Percentiles rank a stretch among this genome's conserved stretches.
phyloP scores from a whole-genome alignment of 495 filamentous ascomycete species.

The Podospora appendiculata region DNA sequence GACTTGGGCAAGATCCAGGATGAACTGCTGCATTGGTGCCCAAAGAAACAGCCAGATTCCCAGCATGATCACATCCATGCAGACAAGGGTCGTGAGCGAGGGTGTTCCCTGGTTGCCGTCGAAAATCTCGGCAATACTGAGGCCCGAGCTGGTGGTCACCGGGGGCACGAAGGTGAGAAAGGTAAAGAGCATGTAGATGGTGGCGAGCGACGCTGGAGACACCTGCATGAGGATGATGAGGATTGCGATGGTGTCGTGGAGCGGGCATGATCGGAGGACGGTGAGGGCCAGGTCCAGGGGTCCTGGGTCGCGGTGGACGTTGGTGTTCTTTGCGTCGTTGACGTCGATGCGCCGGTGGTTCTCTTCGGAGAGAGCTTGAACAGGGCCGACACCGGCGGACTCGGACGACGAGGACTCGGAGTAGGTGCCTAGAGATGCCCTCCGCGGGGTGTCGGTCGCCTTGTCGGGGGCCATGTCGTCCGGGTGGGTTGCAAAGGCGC shows the following conservation, averaged over 20 bases:
- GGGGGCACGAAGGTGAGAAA: conserved; percentile 88
- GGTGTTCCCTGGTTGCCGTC: conserved; percentile 51
- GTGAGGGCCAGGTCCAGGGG: conserved; percentile 70
- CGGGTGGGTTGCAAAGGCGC: conserved; percentile 26
- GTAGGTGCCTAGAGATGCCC: conserved; percentile 36
- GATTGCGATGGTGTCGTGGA: conserved; percentile 95
- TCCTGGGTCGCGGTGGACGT: conserved; percentile 53
- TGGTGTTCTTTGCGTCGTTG: conserved; percentile 58
- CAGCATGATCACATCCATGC: conserved; percentile 74
- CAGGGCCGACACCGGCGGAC: conserved; percentile 27
- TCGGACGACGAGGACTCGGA: conserved; percentile 45
- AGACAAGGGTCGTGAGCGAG: conserved; percentile 71
- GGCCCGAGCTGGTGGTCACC: conserved; percentile 46
- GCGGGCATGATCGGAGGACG: conserved; percentile 81
- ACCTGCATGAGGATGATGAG: conserved; percentile 95
- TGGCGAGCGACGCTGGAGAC: conserved; percentile 81
- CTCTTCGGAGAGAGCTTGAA: conserved; percentile 33
- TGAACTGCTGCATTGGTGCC: conserved; percentile 79
- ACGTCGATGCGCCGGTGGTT: conserved; percentile 55
- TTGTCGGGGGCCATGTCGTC: conserved; percentile 35
- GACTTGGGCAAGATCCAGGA: conserved; percentile 89
- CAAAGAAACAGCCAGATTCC: conserved; percentile 85
- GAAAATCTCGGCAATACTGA: conserved; percentile 44
- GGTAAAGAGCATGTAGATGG: conserved; percentile 91
- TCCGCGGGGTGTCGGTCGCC: conserved; percentile 30